Evolutionary conservation across 2,329 filamentous ascomycete genomes (phyloP), one percentile per base, ranked within the genome.

Genomic region (Scedosporium boydii): DNA sequence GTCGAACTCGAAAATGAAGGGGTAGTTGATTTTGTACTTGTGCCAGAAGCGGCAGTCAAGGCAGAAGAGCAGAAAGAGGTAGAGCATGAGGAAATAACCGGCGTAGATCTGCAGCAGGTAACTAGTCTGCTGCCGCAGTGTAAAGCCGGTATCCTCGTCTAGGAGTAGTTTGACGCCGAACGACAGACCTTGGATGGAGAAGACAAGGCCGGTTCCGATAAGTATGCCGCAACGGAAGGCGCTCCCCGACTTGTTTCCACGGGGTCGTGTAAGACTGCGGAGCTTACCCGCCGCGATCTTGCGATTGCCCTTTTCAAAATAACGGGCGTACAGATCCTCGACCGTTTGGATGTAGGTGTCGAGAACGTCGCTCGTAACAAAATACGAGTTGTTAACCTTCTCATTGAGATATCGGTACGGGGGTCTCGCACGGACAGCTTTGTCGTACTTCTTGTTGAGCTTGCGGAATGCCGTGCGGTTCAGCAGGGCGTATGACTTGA

Each of bases 381-480:
- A 99, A 82, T 90, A 91, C 1, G 93, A 84, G 66, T 88, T 87
- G 76, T 91, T 93, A 68, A 99, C 92, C 71, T 93, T 93, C 68
- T 97, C 93, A 38, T 87, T 88, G 84, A 97, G 90, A 73, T 93
- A 98, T 29, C 88, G 84, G 70, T 89, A 83, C 0, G 88, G 83
- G 0, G 91, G 91, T 10, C 88, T 84, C 48, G 91, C 88, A 68
- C 92, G 85, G 63, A 92, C 86, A 2, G 89, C 86, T 76, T 98
- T 99, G 80, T 98, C 93, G 72, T 96, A 98, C 75, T 99, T 99
- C 74, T 99, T 99, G 76, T 96, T 97, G 71, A 99, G 91, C 74
- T 99, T 99, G 38, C 93, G 87, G 70, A 98, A 98, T 0, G 92
- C 95, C 0, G 91, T 96, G 58, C 91, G 85, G 73, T 99, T 99